A percentile compares a stretch with the other conserved stretches of the same genome.
phyloP scores from a whole-genome alignment of 2,329 filamentous ascomycete species.

The Colletotrichum shisoi region DNA sequence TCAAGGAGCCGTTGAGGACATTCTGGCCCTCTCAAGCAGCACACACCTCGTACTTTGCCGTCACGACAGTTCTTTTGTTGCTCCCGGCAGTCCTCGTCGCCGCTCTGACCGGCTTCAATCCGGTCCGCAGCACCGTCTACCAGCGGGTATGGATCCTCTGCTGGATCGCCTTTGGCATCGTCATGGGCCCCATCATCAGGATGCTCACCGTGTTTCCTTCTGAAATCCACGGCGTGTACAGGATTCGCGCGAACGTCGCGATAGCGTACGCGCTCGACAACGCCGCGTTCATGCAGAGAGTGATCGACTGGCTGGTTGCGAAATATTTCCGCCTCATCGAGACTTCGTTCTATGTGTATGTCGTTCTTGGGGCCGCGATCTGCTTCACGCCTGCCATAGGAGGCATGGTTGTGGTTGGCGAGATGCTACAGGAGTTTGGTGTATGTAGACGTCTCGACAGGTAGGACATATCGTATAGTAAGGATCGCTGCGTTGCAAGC shows the following conservation, averaged over 20 bases:
- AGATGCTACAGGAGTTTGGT: conserved; percentile 31
- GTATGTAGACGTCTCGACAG: conserved; percentile 32
- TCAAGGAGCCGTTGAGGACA: conserved; percentile 27
- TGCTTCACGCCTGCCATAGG: conserved; percentile 31
- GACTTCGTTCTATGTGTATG: conserved; percentile 26
- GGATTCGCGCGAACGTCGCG: conserved; percentile 30
- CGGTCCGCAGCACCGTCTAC: conserved; percentile 18
- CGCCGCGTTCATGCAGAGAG: conserved; percentile 26
- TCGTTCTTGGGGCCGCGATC: conserved; percentile 19
- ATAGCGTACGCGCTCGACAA: conserved; percentile 35
- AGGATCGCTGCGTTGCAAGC: too few species aligned
- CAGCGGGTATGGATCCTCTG: conserved; percentile 24
- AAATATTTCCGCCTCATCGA: conserved; percentile 34
- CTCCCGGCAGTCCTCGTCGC: conserved; percentile 14
- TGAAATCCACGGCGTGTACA: conserved; percentile 30
- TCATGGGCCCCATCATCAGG: conserved; percentile 28
- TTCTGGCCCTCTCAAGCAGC: conserved; percentile 33
- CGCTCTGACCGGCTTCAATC: conserved; percentile 26
- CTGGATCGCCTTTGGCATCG: conserved; percentile 28
- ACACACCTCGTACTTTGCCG: conserved; percentile 20
- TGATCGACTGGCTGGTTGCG: conserved; percentile 35
- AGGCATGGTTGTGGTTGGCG: conserved; percentile 29
- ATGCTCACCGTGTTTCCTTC: conserved; percentile 24
- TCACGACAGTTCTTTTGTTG: conserved; percentile 23
- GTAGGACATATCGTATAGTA: not conserved